Base-by-base conservation (phyloP, 2,329 filamentous ascomycete genomes). In the Cytospora chrysosperma region DNA sequence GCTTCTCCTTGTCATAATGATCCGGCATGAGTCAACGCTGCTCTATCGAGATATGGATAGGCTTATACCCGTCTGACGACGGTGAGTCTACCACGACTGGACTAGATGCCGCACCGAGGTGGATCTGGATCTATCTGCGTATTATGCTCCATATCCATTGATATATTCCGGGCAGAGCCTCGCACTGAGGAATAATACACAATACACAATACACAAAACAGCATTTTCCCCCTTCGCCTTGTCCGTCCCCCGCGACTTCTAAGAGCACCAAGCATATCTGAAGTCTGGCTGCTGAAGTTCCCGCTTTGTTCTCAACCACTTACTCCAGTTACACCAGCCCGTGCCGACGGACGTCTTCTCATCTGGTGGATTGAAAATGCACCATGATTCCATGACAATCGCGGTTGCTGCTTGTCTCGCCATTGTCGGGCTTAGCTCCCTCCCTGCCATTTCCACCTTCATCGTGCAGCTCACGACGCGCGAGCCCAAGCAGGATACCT, bases 401-500 rank as follows among this genome's bases (percentile, higher is more conserved):
- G 69, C 68, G 55, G 67, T 71, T 55, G 71, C 65, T 28, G 67
- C 71, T 27, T 71, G 71, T 51, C 56, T 73, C 34, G 71, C 68
- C 9, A 62, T 71, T 56, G 67, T 75, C 55, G 69, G 69, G 30
- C 67, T 76, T 24, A 68, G 68, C 64, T 72, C 75, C 26, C 50
- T 70, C 15, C 75, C 74, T 2, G 69, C 75, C 10, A 55, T 70
- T 15, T 68, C 70, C 50, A 67, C 68, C 67, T 68, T 73, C 63
- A 68, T 71, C 47, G 55, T 52, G 54, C 72, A 65, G 69, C 69
- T 73, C 47, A 68, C 56, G 65, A 71, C 62, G 55, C 68, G 70
- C 51, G 69, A 73, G 63, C 70, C 66, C 30, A 72, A 67, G 62
- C 76, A 75, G 63, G 77, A 82, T 13, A 77, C 81, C 15, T 93